Conservation (phyloP, 2,329 filamentous ascomycete species). For the Chrysoporthe cubensis region DNA sequence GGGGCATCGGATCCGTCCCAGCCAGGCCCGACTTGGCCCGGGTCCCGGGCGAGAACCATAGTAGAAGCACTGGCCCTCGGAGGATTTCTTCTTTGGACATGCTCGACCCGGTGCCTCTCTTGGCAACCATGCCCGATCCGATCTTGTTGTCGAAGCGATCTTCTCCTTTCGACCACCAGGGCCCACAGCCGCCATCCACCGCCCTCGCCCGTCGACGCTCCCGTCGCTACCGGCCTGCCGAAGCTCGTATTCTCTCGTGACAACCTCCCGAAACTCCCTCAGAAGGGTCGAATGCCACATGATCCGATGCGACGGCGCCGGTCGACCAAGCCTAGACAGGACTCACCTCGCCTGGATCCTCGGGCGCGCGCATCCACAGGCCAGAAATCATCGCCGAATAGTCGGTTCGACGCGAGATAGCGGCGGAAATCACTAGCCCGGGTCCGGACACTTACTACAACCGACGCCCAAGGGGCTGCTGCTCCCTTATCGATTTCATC, state of each 20-base stretch:
- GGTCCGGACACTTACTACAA: not conserved
- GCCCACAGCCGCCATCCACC: not conserved
- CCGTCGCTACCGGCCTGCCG: conserved; percentile 6
- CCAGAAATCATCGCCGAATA: not conserved
- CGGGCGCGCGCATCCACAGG: not conserved
- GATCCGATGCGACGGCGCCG: not conserved
- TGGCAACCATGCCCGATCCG: conserved; percentile 21
- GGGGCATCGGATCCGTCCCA: not conserved
- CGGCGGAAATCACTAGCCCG: conserved; percentile 5
- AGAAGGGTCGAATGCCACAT: not conserved
- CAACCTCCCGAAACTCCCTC: not conserved
- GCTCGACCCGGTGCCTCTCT: not conserved
- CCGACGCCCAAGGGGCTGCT: not conserved
- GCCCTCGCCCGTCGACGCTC: not conserved
- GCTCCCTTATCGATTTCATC: too few species aligned
- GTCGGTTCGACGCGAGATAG: conserved; percentile 3
- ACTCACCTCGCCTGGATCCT: not conserved
- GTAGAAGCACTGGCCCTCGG: not conserved
- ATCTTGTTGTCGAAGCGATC: conserved; percentile 18
- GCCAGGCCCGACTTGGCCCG: not conserved
- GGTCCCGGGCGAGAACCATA: not conserved
- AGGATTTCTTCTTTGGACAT: conserved; percentile 6
- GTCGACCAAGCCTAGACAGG: not conserved
- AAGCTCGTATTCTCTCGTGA: not conserved
- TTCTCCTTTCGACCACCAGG: conserved; percentile 14